phyloP scores from a whole-genome alignment of 192 early-diverging fungal genomes.

The Globomyces pollinis-pini region DNA sequence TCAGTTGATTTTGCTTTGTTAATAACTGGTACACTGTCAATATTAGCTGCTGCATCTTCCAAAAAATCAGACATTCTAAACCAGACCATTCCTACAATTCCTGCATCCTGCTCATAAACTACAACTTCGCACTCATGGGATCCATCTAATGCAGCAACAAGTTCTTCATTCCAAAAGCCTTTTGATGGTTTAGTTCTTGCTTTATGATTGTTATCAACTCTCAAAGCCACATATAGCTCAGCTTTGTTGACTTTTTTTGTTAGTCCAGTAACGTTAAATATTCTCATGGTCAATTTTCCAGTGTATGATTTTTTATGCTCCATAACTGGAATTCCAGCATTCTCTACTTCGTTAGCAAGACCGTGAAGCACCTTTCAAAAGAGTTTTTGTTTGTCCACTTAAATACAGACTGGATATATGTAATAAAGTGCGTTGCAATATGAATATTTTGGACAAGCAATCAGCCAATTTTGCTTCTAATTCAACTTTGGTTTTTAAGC shows the following conservation, averaged over 20 bases:
- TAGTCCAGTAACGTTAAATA: constrained; percentile 27
- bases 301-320: constrained; percentile 7
- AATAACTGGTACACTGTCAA: no score
- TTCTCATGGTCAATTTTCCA: constrained; percentile 28
- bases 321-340: background rate
- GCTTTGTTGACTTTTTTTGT: constrained; percentile 41
- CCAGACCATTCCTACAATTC: constrained; percentile 83
- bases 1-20: background rate
- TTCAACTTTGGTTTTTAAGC: constrained; percentile 5
- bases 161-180: constrained; percentile 75
- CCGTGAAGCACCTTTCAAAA: background rate
- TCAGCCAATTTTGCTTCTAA: constrained; percentile 39
- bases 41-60: constrained; percentile 47
- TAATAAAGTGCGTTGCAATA: constrained; percentile 48
- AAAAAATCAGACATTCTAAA: constrained; percentile 82
- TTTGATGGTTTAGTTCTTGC: constrained; percentile 58
- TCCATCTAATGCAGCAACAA: constrained; percentile 81
- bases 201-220: constrained; percentile 73
- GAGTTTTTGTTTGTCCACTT: constrained; percentile 38
- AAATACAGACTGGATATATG: constrained; percentile 84
- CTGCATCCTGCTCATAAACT: constrained; percentile 70
- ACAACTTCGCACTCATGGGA: constrained; percentile 88
- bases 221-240: constrained; percentile 70
- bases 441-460: constrained; percentile 32
- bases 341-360: constrained; percentile 6